A percentile compares a stretch with the other conserved stretches of the same genome.
Evolutionary conservation across 2,329 filamentous ascomycete species (phyloP).

Genomic region (Colletotrichum camelliae): DNA sequence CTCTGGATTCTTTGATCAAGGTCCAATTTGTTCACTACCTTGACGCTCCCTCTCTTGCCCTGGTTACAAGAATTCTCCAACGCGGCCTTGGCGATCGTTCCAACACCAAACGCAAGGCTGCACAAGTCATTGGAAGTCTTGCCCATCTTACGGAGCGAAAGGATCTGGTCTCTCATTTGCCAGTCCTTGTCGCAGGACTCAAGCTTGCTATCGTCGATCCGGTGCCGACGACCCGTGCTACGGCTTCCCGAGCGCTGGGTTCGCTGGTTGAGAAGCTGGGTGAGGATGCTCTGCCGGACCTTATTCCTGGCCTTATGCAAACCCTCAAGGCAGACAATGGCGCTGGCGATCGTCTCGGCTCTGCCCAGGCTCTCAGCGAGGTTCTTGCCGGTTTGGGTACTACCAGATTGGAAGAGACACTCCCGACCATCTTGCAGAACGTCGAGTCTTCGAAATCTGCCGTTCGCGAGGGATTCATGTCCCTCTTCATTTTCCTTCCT

Average conservation of each 20-base stretch:
- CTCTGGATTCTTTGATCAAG: slow-evolving; percentile 92
- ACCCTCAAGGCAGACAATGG: slow-evolving; percentile 97
- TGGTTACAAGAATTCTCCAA: slow-evolving; percentile 94
- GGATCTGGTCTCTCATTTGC: slow-evolving; percentile 88
- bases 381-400: slow-evolving; percentile 95
- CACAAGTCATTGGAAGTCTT: slow-evolving; percentile 96
- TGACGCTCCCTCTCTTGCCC: slow-evolving; percentile 93
- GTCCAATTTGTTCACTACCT: slow-evolving; percentile 98
- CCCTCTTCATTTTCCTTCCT: slow-evolving; percentile 97
- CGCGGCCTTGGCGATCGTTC: slow-evolving; percentile 90
- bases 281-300: slow-evolving; percentile 94
- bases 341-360: slow-evolving; percentile 93
- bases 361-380: slow-evolving; percentile 94
- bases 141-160: slow-evolving; percentile 97
- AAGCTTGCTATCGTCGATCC: slow-evolving; percentile 92
- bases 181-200: slow-evolving; percentile 89
- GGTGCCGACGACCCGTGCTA: slow-evolving; percentile 94
- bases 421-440: slow-evolving; percentile 96
- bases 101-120: slow-evolving; percentile 92
- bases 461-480: slow-evolving; percentile 98
- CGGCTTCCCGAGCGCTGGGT: slow-evolving; percentile 92
- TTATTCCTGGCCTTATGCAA: slow-evolving; percentile 96
- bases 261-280: slow-evolving; percentile 98
- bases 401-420: slow-evolving; percentile 88
- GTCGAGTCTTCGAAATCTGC: slow-evolving; percentile 89